Conservation (phyloP, 768 basidiomycete genomes). For the Mycena kentingensis region DNA sequence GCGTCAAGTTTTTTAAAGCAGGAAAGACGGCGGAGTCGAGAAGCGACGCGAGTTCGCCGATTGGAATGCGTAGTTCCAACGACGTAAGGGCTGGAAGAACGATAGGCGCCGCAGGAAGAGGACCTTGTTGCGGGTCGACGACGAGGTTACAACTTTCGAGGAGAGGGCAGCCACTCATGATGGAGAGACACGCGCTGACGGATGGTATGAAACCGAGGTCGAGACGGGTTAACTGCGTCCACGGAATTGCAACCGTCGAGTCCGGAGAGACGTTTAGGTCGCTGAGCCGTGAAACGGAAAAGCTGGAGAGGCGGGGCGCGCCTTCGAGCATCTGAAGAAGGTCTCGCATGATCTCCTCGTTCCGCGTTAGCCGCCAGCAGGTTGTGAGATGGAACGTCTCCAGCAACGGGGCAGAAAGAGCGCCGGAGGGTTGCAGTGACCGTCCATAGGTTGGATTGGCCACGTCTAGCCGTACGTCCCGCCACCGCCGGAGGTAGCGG, state of each 20-base stretch:
- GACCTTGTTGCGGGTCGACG: conserved; percentile 31
- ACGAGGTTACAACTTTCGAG: conserved; percentile 32
- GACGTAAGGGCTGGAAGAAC: conserved; percentile 29
- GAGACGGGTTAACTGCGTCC: conserved; percentile 32
- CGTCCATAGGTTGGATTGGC: conserved; percentile 33
- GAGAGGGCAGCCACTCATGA: conserved; percentile 32
- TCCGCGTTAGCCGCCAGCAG: conserved; percentile 25
- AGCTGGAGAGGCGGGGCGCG: conserved; percentile 32
- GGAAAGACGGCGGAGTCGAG: conserved; percentile 33
- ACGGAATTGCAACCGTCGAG: conserved; percentile 31
- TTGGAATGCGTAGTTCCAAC: conserved; percentile 33
- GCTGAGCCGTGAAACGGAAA: conserved; percentile 36
- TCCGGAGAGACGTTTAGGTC: conserved; percentile 29
- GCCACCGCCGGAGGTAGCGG: conserved; percentile 33
- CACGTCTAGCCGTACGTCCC: conserved; percentile 33
- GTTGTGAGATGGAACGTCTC: conserved; percentile 33
- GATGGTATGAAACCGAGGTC: conserved; percentile 23
- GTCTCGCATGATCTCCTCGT: conserved; percentile 33
- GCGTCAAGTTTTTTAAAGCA: conserved; percentile 26
- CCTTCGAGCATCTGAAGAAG: conserved; percentile 33
- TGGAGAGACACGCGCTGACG: conserved; percentile 26
- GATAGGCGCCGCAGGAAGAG: conserved; percentile 24
- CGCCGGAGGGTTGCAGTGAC: conserved; percentile 23
- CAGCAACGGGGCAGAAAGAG: conserved; percentile 31
- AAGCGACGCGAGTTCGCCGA: conserved; percentile 32